Evolutionary conservation across 768 basidiomycete species (phyloP).

Genomic region (Tulasnella sp.): DNA sequence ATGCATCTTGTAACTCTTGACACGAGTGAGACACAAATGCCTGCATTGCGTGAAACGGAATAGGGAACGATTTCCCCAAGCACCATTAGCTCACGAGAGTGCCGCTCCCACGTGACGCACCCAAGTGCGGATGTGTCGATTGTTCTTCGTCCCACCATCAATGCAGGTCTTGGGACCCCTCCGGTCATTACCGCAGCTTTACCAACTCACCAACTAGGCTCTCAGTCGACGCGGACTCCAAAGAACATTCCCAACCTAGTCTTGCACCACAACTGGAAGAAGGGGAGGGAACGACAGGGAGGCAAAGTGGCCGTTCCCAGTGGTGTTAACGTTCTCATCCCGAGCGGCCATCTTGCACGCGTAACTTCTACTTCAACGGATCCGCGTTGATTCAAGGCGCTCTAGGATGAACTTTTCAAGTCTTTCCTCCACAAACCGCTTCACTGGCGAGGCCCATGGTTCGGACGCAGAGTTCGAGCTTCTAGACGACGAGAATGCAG

Average conservation of each 20-base stretch:
- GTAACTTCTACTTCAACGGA: neutral
- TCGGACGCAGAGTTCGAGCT: constrained; percentile 1
- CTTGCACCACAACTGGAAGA: no score
- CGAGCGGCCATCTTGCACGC: neutral
- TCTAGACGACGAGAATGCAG: neutral
- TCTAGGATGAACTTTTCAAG: neutral
- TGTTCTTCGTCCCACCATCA: no score
- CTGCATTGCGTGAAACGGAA: no score
- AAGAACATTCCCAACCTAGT: neutral
- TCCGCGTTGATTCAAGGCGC: neutral
- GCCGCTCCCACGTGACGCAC: no score
- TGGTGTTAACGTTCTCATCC: neutral
- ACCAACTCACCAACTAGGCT: neutral
- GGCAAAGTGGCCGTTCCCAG: no score
- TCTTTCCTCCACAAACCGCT: neutral
- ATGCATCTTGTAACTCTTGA: no score
- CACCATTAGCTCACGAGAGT: no score
- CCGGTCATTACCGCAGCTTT: neutral
- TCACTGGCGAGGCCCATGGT: neutral
- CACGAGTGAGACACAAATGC: no score
- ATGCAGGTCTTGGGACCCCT: no score
- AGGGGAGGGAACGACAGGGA: no score
- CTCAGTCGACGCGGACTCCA: neutral
- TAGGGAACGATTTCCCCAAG: no score
- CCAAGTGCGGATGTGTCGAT: no score